These are phyloP conservation scores for Microsporum ferrugineum DNA, from an alignment of 2,329 filamentous ascomycete species.

Conservation along the genomic window DNA sequence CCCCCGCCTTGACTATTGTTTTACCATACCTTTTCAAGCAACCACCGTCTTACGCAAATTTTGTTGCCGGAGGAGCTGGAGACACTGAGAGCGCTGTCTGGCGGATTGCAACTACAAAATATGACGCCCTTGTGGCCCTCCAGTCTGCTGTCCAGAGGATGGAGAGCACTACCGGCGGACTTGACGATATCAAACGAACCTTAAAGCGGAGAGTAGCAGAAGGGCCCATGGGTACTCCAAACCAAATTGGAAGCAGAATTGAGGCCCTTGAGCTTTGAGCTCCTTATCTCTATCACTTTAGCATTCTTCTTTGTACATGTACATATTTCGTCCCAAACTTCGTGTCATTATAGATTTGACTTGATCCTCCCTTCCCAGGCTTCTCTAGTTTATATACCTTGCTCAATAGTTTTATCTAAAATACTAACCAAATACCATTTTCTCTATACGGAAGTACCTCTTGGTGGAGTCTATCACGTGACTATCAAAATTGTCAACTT, in stretches of 20 bases:
- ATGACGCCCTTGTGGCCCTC: slow-evolving; percentile 44
- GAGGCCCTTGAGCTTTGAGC: slow-evolving; percentile 24
- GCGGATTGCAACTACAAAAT: slow-evolving; percentile 46
- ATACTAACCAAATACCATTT: neutral
- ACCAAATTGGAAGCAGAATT: slow-evolving; percentile 24
- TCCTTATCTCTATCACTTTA: neutral
- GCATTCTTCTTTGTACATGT: neutral
- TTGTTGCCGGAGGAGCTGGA: slow-evolving; percentile 46
- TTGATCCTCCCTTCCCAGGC: neutral
- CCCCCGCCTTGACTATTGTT: slow-evolving; percentile 39
- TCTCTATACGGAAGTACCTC: neutral
- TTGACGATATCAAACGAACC: slow-evolving; percentile 32
- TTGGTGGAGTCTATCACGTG: neutral
- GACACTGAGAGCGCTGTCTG: slow-evolving; percentile 48
- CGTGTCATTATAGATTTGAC: neutral
- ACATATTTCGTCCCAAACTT: neutral
- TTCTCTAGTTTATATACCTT: neutral
- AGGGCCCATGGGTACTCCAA: slow-evolving; percentile 31
- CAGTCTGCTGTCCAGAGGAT: slow-evolving; percentile 33
- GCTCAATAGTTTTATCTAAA: neutral
- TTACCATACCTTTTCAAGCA: slow-evolving; percentile 48
- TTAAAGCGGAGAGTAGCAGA: slow-evolving; percentile 32
- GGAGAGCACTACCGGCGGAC: slow-evolving; percentile 23
- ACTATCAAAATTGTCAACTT: neutral
- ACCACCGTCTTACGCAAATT: slow-evolving; percentile 45